phyloP scores from a whole-genome alignment of 139 green algal species.

The Axilococcus clingmanii region DNA sequence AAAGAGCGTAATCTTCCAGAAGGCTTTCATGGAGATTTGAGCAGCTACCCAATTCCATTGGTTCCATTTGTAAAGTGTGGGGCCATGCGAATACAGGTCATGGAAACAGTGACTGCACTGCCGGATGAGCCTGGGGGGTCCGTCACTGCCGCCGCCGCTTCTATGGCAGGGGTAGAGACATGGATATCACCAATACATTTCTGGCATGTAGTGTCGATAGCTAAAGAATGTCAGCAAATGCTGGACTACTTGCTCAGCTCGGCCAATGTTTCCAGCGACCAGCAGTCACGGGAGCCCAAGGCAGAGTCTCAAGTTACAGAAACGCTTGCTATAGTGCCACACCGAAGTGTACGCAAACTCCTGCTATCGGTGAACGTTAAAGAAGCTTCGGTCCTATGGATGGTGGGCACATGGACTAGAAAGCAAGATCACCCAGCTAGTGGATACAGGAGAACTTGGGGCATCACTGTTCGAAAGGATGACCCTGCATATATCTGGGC shows the following conservation, averaged over 20 bases:
- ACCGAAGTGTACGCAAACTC: neutral
- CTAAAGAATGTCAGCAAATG: neutral
- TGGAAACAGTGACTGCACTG: slow-evolving; percentile 10
- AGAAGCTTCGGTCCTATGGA: neutral
- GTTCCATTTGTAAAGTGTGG: slow-evolving; percentile 23
- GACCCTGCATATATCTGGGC: slow-evolving; percentile 33
- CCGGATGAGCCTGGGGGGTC: slow-evolving; percentile 10
- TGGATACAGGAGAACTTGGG: slow-evolving; percentile 21
- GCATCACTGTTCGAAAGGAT: slow-evolving; percentile 11
- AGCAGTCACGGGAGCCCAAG: no score
- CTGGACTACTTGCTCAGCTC: slow-evolving; percentile 2
- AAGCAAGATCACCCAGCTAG: slow-evolving; percentile 8
- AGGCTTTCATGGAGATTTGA: no score
- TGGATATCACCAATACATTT: slow-evolving; percentile 42
- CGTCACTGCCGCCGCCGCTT: slow-evolving; percentile 2
- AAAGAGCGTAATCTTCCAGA: slow-evolving; percentile 2
- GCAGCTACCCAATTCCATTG: slow-evolving; percentile 21
- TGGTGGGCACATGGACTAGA: slow-evolving; percentile 28
- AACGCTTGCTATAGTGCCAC: neutral
- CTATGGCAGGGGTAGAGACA: slow-evolving; percentile 18
- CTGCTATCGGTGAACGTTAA: neutral
- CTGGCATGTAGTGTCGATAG: slow-evolving; percentile 36
- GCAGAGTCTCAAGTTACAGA: neutral
- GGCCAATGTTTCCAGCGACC: no score
- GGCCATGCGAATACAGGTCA: neutral